Evolutionary conservation across 257 asterid genomes (phyloP), one percentile per base, ranked within the genome.

Genomic region (Plectranthus barbatus): DNA sequence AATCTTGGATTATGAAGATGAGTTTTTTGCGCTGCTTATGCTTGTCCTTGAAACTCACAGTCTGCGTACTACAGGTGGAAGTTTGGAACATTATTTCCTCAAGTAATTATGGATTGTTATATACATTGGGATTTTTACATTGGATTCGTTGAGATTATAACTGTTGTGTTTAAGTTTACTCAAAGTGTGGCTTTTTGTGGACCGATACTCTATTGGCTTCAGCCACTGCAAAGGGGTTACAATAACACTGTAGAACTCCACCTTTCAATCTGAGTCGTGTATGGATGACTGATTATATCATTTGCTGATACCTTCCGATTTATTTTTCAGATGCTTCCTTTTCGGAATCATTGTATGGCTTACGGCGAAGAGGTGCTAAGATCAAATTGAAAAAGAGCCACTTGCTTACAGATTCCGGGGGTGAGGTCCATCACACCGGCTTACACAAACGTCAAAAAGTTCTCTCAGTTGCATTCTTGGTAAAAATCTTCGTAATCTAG

Each of bases 21-120:
- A 90, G 73, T 85, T 76, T 76, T 93, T 87, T 12, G 96, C 97
- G 4, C 73, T 90, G 84, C 88, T 93, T 45, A 93, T 87, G 85
- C 88, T 93, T 24, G 94, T 87, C 56, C 94, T 93, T 50, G 99
- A 93, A 80, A 84, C 95, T 12, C 99, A 90, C 77, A 93, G 97
- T 72, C 77, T 93, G 77, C 86, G 97, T 15, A 90, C 92, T 9
- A 85, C 96, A 50, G 94, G 96, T 87, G 66, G 60, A 53, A 33
- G 60, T 44, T 60, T 1, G n/a, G 56, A 17, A 7, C 31, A 2
- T 37, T 17, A 39, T 54, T 49, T 29, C 34, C 49, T 34, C 21
- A 40, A 23, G 24, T 36, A 39, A 60, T 56, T 62, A 11, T 64
- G 21, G 36, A 39, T 53, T 72, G 10, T 62, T 46, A 8, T 45